Percentiles rank a stretch among this genome's conserved stretches.
phyloP scores from a whole-genome alignment of 345 rosid genomes.

The Theobroma cacao region DNA sequence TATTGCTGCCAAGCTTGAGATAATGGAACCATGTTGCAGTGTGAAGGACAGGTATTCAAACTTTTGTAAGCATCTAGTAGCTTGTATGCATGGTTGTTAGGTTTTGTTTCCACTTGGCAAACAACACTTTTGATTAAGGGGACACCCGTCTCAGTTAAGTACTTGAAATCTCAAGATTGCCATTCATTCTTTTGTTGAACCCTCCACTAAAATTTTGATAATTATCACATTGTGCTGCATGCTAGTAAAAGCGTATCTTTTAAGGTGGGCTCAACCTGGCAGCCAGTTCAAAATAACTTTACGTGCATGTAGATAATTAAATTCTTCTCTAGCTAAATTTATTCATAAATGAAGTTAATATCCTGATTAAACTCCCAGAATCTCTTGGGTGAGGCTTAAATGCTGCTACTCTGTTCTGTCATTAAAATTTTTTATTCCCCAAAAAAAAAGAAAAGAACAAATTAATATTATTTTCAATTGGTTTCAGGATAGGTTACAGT shows the following conservation, averaged over 20 bases:
- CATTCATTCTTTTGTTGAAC: not conserved
- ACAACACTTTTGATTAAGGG: no score
- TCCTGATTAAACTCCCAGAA: not conserved
- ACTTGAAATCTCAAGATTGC: no score
- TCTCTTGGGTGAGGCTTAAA: not conserved
- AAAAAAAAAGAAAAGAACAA: no score
- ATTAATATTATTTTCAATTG: not conserved
- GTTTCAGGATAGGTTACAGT: constrained; percentile 77
- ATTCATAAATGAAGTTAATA: not conserved
- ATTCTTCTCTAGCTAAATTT: not conserved
- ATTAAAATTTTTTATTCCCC: not conserved
- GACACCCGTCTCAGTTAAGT: no score
- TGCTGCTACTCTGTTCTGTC: not conserved
- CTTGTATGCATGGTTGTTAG: not conserved
- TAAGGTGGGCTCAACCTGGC: not conserved
- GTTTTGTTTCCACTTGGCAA: no score
- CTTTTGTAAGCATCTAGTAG: constrained; percentile 5
- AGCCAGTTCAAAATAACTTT: not conserved
- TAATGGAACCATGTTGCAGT: constrained; percentile 87
- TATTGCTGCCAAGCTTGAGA: constrained; percentile 92
- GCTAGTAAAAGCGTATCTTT: not conserved
- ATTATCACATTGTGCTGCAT: not conserved
- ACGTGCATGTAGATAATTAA: not conserved
- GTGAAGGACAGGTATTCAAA: constrained; percentile 74
- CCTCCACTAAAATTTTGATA: not conserved